Base-by-base conservation (phyloP, 441 rosid species). In the Pelargonium cotyledonis region DNA sequence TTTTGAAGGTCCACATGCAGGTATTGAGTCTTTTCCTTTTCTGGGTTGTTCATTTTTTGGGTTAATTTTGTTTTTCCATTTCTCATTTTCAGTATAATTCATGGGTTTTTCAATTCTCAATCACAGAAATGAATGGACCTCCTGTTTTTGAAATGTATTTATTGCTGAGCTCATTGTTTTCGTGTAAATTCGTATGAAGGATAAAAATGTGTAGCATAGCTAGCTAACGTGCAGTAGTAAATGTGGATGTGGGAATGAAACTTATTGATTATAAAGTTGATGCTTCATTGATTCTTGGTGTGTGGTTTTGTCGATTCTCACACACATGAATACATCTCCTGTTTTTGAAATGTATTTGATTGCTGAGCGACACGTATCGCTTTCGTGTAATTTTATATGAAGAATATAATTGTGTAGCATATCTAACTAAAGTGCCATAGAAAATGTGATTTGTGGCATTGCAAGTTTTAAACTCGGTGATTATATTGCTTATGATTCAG, bases 1-100 rank as follows among this genome's bases (percentile, higher is more conserved):
- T 91, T 65, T 78, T 90, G 55, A 86, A 90, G 78, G 94, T 90
- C 67, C 84, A 85, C 69, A 90, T 89, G 95, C 95, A 87, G 92
- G 91, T 89, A 40, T 2, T 1, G 35, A 29, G 21, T 65, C 12
- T 9, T 26, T 65, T 31, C n/a, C 55, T 35, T 62, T 0, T 57
- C 51, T 38, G 6, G 35, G 0, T 51, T 31, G 14, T 38, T 9
- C 10, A 10, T 66, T 46, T 62, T 1, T 9, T 55, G 61, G 18
- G 61, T 41, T 2, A 6, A 6, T 41, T 15, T 55, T 16, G 6
- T 15, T 55, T 8, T 55, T 6, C 61, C 23, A 3, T 15, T 16
- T 55, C 16, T 3, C 9, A 8, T n/a, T 15, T 55, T 16, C 7
- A 14, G 57, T 49, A 2, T 55, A 15, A n/a, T 55, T 16, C 10